Conservation (phyloP, 352 stramenopile genomes). For the Pythium sukuiense region DNA sequence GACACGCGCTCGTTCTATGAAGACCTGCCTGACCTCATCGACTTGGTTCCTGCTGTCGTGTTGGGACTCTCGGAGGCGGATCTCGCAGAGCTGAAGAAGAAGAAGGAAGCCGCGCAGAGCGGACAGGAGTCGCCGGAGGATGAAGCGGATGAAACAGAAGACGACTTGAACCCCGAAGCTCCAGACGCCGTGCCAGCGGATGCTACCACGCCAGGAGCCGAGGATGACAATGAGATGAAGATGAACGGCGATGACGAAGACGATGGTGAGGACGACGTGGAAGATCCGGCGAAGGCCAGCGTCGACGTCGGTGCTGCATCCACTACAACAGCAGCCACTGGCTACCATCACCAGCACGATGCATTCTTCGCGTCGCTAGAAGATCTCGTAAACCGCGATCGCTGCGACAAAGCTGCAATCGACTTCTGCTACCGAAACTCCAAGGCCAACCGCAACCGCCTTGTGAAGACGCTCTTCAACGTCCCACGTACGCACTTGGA, state of each 20-base stretch:
- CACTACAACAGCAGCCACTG: conserved; percentile 23
- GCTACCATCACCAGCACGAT: conserved; percentile 94
- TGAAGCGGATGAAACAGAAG: conserved; percentile 32
- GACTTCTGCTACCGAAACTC: conserved; percentile 97
- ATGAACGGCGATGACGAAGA: conserved; percentile 45
- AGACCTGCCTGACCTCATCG: conserved; percentile 95
- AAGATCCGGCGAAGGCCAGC: conserved; percentile 35
- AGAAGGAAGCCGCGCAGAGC: conserved; percentile 51
- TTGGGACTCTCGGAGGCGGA: conserved; percentile 90
- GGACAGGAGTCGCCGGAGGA: conserved; percentile 37
- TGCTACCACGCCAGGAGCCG: conserved; percentile 28
- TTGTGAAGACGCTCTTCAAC: conserved; percentile 93
- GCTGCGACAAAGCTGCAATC: conserved; percentile 94
- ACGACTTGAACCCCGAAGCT: not conserved
- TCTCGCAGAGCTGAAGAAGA: conserved; percentile 83
- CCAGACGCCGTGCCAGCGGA: conserved; percentile 14
- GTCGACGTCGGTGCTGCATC: not conserved
- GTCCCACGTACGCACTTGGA: conserved; percentile 93
- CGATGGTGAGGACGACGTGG: conserved; percentile 25
- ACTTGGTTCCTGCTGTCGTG: conserved; percentile 93
- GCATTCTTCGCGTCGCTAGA: conserved; percentile 91
- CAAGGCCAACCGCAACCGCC: conserved; percentile 88
- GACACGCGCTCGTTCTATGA: conserved; percentile 96
- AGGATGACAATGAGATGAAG: conserved; percentile 33
- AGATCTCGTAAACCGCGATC: conserved; percentile 93